Conservation (phyloP, 2,329 filamentous ascomycete species). For the Botrytis aclada region DNA sequence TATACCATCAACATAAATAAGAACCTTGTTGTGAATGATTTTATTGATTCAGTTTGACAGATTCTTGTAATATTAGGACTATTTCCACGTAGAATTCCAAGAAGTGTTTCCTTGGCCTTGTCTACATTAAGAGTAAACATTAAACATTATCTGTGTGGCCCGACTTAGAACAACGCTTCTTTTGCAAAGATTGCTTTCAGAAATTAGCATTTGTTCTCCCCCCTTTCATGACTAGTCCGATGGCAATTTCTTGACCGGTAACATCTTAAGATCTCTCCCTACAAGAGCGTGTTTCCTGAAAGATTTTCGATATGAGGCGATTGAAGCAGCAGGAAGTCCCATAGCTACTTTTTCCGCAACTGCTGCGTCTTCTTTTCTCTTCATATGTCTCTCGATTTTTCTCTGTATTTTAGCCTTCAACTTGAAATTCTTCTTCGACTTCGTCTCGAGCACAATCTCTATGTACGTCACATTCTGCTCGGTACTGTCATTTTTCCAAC, state of each 20-base stretch:
- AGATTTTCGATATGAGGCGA: not conserved
- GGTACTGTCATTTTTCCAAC: not conserved
- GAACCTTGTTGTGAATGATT: not conserved
- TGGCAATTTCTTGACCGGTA: not conserved
- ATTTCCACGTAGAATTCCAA: not conserved
- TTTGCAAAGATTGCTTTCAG: not conserved
- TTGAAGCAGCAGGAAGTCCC: not conserved
- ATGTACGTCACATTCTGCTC: not conserved
- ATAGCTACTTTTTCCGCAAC: too few relatives aligned
- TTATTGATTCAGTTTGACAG: not conserved
- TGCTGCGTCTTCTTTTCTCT: too few relatives aligned
- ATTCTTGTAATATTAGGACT: not conserved
- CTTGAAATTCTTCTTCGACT: not conserved
- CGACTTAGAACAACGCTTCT: not conserved
- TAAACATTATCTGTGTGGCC: not conserved
- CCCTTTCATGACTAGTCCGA: not conserved
- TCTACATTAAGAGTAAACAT: not conserved
- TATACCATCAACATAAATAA: not conserved
- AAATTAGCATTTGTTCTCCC: not conserved
- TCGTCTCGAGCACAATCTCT: not conserved
- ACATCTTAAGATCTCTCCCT: not conserved
- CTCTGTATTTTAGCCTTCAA: not conserved
- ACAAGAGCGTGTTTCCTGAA: rapidly evolving
- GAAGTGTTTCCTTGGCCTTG: not conserved
- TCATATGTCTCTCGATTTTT: too few relatives aligned